A percentile compares a stretch with the other conserved stretches of the same genome.
Evolutionary conservation across 345 rosid genomes (phyloP).

Genomic region (Cardamine resedifolia): DNA sequence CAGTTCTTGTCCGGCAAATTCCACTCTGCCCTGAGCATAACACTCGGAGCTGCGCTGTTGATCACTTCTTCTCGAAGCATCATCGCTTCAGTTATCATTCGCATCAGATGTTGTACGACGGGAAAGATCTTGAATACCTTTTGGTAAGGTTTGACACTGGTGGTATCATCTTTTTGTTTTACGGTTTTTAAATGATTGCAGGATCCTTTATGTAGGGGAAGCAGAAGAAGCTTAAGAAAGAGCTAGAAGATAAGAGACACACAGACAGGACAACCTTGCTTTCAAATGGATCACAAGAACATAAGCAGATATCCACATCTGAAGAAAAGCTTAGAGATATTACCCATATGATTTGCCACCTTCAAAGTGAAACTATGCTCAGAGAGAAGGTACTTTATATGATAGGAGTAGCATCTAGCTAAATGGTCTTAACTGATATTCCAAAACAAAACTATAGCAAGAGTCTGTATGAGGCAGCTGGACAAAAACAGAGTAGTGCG

Average conservation of each 20-base stretch:
- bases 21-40: constrained; percentile 65
- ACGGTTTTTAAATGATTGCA: background rate
- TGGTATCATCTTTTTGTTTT: background rate
- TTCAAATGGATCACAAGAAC: constrained; percentile 36
- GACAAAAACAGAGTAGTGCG: constrained; percentile 8
- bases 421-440: background rate
- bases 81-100: constrained; percentile 64
- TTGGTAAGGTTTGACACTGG: constrained; percentile 47
- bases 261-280: constrained; percentile 39
- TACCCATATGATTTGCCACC: constrained; percentile 47
- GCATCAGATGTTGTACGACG: constrained; percentile 66
- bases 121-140: constrained; percentile 55
- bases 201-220: constrained; percentile 47
- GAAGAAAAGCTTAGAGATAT: constrained; percentile 72
- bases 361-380: constrained; percentile 58
- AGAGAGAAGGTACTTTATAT: constrained; percentile 53
- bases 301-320: constrained; percentile 33
- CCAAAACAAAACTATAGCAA: background rate
- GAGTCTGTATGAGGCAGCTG: constrained; percentile 1
- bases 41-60: constrained; percentile 60
- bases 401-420: background rate
- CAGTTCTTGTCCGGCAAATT: constrained; percentile 71
- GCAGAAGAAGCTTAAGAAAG: constrained; percentile 50
- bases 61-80: constrained; percentile 78
- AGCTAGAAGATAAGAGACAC: constrained; percentile 48